Conservation (phyloP, 108 stramenopile genomes). For the Pseudonitzschia delicatissima region DNA sequence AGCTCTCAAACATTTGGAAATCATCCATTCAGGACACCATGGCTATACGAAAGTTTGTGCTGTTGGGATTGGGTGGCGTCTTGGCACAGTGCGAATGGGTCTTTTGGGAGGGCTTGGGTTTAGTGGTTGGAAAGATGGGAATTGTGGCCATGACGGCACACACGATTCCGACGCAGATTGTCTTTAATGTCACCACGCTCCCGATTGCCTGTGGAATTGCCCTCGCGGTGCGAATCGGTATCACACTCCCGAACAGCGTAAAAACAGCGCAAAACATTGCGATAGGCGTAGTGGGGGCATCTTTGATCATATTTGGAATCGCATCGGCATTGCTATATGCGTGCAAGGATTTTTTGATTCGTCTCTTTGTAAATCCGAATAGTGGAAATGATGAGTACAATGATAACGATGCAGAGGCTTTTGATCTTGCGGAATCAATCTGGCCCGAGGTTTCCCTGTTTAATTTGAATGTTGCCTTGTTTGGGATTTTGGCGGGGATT, state of each 20-base stretch:
- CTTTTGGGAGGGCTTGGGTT: conserved; percentile 40
- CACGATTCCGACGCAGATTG: conserved; percentile 41
- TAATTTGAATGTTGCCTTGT: conserved; percentile 18
- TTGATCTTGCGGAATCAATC: conserved; percentile 16
- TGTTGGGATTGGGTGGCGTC: conserved; percentile 34
- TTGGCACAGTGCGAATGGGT: conserved; percentile 38
- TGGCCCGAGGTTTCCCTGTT: conserved; percentile 35
- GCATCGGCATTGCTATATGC: conserved; percentile 19
- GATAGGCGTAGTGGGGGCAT: not conserved
- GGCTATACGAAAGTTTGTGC: conserved; percentile 20
- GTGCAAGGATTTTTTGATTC: conserved; percentile 9
- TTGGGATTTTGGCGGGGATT: conserved; percentile 26
- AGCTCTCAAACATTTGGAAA: conserved; percentile 12
- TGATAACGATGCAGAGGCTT: conserved; percentile 6
- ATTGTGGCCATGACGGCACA: conserved; percentile 37
- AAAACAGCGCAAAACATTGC: conserved; percentile 19
- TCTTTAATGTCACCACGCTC: not conserved
- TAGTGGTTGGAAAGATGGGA: conserved; percentile 39
- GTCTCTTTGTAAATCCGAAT: conserved; percentile 15
- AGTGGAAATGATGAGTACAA: not conserved
- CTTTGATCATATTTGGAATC: not conserved
- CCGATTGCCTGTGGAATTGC: conserved; percentile 28
- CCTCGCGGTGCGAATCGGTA: conserved; percentile 27
- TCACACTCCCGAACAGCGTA: conserved; percentile 17
- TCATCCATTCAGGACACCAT: not conserved